A percentile compares a stretch with the other conserved stretches of the same genome.
Conservation (phyloP, 148 eudicot genomes). For the Rhododendron henanense region DNA sequence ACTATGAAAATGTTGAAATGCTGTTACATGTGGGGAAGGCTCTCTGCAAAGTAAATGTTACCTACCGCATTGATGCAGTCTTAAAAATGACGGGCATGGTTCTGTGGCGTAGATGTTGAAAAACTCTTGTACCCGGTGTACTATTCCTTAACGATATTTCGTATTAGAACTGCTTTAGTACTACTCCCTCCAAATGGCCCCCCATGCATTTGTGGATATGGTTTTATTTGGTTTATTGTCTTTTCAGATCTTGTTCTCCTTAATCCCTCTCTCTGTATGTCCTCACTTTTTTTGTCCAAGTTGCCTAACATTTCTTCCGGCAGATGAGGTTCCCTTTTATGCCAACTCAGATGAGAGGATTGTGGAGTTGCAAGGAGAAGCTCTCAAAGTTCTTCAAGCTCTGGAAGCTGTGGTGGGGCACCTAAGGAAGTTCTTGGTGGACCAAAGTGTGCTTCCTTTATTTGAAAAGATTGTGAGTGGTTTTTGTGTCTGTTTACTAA, state of each 20-base stretch:
- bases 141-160: background rate
- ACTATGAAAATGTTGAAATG: background rate
- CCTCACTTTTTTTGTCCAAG: background rate
- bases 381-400: conserved; percentile 77
- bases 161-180: background rate
- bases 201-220: background rate
- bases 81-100: background rate
- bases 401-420: conserved; percentile 77
- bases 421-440: conserved; percentile 87
- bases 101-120: background rate
- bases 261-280: background rate
- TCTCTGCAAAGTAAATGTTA: background rate
- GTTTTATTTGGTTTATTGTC: background rate
- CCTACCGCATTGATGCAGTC: background rate
- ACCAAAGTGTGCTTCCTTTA: conserved; percentile 75
- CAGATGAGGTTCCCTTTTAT: conserved; percentile 68
- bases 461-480: conserved; percentile 79
- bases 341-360: conserved; percentile 74
- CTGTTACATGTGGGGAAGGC: background rate
- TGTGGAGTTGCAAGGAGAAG: conserved; percentile 89
- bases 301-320: conserved; percentile 1
- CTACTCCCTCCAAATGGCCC: background rate
- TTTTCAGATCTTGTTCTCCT: background rate
- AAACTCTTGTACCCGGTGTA: background rate
- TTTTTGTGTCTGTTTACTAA: background rate